Conservation (phyloP, 352 stramenopile genomes). For the Paralagenidium karlingii region DNA sequence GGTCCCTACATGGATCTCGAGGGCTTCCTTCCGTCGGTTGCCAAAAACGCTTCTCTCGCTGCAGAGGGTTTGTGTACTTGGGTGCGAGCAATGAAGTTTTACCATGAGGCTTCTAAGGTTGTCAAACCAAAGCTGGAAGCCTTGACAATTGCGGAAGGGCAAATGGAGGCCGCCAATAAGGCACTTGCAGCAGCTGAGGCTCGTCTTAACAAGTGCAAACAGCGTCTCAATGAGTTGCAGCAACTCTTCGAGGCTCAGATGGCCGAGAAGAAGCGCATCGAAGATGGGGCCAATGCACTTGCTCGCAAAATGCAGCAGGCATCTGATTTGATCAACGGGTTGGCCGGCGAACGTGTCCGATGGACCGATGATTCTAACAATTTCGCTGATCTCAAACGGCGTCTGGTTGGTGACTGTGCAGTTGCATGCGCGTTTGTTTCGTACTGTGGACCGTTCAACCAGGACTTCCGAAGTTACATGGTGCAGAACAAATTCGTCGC, state of each 20-base stretch:
- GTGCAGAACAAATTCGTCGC: conserved; percentile 94
- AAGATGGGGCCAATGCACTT: conserved; percentile 91
- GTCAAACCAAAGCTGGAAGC: conserved; percentile 98
- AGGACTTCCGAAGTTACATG: conserved; percentile 95
- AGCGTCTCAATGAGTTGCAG: conserved; percentile 91
- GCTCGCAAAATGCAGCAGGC: conserved; percentile 97
- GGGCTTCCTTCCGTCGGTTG: conserved; percentile 90
- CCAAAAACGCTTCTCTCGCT: conserved; percentile 94
- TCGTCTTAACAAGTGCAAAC: conserved; percentile 90
- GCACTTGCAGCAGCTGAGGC: conserved; percentile 87
- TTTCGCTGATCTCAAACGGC: conserved; percentile 93
- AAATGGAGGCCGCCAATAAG: conserved; percentile 97
- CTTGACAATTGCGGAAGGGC: conserved; percentile 90
- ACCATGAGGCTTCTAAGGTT: conserved; percentile 97
- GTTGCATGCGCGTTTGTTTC: conserved; percentile 96
- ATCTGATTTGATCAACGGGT: conserved; percentile 93
- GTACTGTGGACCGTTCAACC: conserved; percentile 98
- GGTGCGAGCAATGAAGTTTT: conserved; percentile 97
- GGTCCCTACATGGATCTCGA: conserved; percentile 95
- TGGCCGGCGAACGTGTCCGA: conserved; percentile 91
- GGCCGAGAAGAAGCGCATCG: conserved; percentile 93
- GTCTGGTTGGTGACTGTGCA: conserved; percentile 94
- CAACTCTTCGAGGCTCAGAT: conserved; percentile 97
- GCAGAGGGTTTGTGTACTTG: conserved; percentile 96
- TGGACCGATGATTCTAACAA: conserved; percentile 98